A percentile compares a stretch with the other conserved stretches of the same genome.
Evolutionary conservation across 768 basidiomycete genomes (phyloP).

Genomic region (Xerocomus spinulosus): DNA sequence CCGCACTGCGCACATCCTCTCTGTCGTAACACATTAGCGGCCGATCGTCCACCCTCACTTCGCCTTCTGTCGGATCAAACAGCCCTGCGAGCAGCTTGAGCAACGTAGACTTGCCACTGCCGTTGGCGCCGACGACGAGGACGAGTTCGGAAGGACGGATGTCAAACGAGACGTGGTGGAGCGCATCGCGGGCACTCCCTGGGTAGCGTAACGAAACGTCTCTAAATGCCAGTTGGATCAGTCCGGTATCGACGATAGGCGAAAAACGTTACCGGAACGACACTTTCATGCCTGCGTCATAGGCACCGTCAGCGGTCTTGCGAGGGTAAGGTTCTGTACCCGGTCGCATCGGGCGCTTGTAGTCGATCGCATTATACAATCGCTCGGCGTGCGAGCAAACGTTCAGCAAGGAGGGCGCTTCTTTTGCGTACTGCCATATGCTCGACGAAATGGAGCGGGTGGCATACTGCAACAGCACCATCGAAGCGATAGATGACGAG

Average conservation of each 20-base stretch:
- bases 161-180: constrained; percentile 26
- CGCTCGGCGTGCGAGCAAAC: constrained; percentile 15
- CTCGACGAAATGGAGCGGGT: constrained; percentile 16
- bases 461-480: constrained; percentile 35
- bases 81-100: constrained; percentile 47
- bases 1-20: constrained; percentile 40
- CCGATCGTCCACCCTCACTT: constrained; percentile 41
- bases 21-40: constrained; percentile 36
- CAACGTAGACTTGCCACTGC: constrained; percentile 32
- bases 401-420: constrained; percentile 6
- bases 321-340: constrained; percentile 22
- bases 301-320: constrained; percentile 11
- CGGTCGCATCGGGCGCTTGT: constrained; percentile 13
- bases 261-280: constrained; percentile 19
- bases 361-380: constrained; percentile 20
- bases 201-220: constrained; percentile 23
- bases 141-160: constrained; percentile 28
- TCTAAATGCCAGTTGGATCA: constrained; percentile 8
- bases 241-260: neutral
- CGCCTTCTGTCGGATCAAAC: constrained; percentile 43
- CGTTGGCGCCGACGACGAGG: constrained; percentile 29
- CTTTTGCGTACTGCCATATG: constrained; percentile 6
- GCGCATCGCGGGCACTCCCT: constrained; percentile 14
- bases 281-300: constrained; percentile 23
- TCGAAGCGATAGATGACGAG: constrained; percentile 28